Evolutionary conservation across 2,329 filamentous ascomycete species (phyloP).

Genomic region (Fusarium duplospermum): DNA sequence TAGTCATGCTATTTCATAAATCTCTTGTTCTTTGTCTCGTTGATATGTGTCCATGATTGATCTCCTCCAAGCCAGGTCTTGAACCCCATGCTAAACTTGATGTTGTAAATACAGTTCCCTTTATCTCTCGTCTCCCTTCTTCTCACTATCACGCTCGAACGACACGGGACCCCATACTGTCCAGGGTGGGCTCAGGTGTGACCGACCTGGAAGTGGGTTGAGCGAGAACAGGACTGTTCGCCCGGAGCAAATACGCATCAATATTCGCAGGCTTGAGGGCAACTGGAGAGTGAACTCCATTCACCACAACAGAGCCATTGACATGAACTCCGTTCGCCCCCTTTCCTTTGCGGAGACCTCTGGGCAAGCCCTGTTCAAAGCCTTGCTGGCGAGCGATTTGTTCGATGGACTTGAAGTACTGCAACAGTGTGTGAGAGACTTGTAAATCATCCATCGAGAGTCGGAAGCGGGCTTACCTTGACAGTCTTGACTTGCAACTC

Average conservation of each 20-base stretch:
- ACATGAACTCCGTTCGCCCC: not conserved
- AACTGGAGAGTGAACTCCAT: not conserved
- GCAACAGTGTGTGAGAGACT: not conserved
- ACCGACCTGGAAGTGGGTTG: not conserved
- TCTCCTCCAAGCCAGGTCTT: no score
- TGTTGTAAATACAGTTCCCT: no score
- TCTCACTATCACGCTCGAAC: not conserved
- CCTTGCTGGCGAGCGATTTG: not conserved
- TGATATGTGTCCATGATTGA: no score
- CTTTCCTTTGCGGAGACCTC: not conserved
- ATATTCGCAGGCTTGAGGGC: not conserved
- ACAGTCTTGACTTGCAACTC: not conserved
- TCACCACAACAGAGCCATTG: not conserved
- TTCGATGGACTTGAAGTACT: not conserved
- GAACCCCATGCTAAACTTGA: no score
- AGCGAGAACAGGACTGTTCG: constrained; percentile 1
- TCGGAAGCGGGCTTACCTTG: not conserved
- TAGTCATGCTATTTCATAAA: no score
- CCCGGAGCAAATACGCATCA: not conserved
- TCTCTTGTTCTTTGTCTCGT: no score
- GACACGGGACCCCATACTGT: constrained; percentile 3
- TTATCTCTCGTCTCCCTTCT: no score
- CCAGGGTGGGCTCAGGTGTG: not conserved
- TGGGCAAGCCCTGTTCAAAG: not conserved
- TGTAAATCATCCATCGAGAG: not conserved